Evolutionary conservation across 2,329 filamentous ascomycete species (phyloP), one percentile per base, ranked within the genome.

Genomic region (Beauveria pseudobassiana): DNA sequence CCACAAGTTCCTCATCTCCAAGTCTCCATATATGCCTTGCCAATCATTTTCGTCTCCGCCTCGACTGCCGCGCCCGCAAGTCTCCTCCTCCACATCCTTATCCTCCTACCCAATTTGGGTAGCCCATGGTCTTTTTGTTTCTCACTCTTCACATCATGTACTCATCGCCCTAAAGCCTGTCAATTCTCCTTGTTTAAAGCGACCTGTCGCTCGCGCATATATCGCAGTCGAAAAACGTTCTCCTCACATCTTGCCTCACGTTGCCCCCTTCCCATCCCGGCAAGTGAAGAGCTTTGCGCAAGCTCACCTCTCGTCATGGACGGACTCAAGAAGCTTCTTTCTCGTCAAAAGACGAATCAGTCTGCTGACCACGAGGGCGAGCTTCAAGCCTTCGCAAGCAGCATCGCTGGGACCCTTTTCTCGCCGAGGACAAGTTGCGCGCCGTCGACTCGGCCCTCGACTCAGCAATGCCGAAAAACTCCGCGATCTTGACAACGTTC

Each of bases 401-500:
- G 63, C 82, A 84, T 66, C 75, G 78, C 56, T 83, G 80, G 75
- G 83, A 86, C 67, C 82, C 82, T 50, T 85, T 85, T 63, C 68
- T 86, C 62, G 80, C 80, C 2, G 70, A 80, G 45, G 79, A 82
- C 55, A 76, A 82, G 28, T 74, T 80, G 51, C 77, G 83, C n/a
- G 77, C 76, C 63, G 75, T 84, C 49, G 79, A 84, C 48, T 74
- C 77, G 38, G 78, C 76, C 9, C 70, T 82, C 26, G 66, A 73
- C 6, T 75, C 74, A 0, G 77, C 50, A 75, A 83, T 65, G 69
- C 72, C 55, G 78, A 77, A 65, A 77, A 78, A 64, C 77, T 78
- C 45, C 70, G 74, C 18, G 74, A 75, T 45, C 72, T 83, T 28
- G 79, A 82, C 54, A 73, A 76, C 42, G 76, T 78, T 5, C 64